These are phyloP conservation scores for Penicillium sp. DNA, from an alignment of 2,329 filamentous ascomycete genomes.

Conservation along the genomic window DNA sequence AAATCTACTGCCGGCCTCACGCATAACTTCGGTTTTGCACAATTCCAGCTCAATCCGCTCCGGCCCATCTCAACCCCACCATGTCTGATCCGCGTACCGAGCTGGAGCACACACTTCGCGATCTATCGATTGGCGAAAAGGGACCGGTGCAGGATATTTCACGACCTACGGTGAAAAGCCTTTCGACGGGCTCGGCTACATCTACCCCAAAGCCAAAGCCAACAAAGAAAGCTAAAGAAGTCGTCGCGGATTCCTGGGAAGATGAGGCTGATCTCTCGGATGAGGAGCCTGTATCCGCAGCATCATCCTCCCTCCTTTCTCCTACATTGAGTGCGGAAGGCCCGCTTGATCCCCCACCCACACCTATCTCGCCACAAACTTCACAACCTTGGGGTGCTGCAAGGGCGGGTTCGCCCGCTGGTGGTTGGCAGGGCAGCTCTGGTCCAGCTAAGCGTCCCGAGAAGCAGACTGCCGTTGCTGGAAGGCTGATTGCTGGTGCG, in stretches of 20 bases:
- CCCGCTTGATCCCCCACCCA: constrained; percentile 62
- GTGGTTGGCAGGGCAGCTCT: constrained; percentile 14
- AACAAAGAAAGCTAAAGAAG: constrained; percentile 31
- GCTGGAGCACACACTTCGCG: constrained; percentile 33
- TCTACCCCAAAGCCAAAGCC: constrained; percentile 12
- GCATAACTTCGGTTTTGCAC: neutral
- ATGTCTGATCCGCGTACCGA: constrained; percentile 27
- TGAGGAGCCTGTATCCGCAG: constrained; percentile 12
- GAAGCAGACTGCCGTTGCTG: constrained; percentile 90
- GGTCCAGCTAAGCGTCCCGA: constrained; percentile 61
- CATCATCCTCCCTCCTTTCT: constrained; percentile 30
- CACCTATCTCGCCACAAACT: constrained; percentile 59
- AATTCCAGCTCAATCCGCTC: neutral
- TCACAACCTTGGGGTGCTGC: constrained; percentile 21
- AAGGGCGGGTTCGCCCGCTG: constrained; percentile 8
- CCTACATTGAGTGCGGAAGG: constrained; percentile 30
- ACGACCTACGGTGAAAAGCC: constrained; percentile 18
- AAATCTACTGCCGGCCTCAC: neutral
- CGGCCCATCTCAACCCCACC: neutral
- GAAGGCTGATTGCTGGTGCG: constrained; percentile 84
- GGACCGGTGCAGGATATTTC: constrained; percentile 29
- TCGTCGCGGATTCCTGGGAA: constrained; percentile 73
- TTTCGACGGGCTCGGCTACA: neutral
- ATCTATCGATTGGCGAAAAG: constrained; percentile 32
- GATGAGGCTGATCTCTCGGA: constrained; percentile 62